Conservation (phyloP, 345 rosid genomes). For the Linum trigynum region DNA sequence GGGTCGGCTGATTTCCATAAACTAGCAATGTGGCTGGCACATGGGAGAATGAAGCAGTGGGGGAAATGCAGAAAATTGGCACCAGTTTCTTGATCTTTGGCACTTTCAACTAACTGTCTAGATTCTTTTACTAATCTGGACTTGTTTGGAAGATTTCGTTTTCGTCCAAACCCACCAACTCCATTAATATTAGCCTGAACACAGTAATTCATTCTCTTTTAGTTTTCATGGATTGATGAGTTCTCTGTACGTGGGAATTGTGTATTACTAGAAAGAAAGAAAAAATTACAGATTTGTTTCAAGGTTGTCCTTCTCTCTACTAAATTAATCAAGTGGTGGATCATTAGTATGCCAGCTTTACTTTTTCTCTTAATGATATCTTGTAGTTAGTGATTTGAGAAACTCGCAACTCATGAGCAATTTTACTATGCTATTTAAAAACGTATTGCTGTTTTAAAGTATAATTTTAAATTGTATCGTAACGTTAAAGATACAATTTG, state of each 20-base stretch:
- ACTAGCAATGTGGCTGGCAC: background rate
- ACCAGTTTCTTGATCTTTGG: background rate
- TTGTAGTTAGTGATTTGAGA: too few relatives aligned
- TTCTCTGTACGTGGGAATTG: background rate
- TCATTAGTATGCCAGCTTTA: too few relatives aligned
- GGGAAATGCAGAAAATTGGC: background rate
- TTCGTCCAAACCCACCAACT: background rate
- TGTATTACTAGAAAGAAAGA: constrained; percentile 1
- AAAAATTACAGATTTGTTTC: background rate
- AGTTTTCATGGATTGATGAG: background rate
- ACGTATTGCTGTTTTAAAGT: too few relatives aligned
- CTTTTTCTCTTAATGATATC: too few relatives aligned
- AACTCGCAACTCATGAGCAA: too few relatives aligned
- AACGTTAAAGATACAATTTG: too few relatives aligned
- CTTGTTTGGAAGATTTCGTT: constrained; percentile 14
- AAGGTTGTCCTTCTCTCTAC: too few relatives aligned
- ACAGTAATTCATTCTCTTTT: background rate
- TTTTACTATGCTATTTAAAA: too few relatives aligned
- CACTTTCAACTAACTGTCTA: background rate
- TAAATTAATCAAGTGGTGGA: too few relatives aligned
- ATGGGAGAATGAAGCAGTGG: background rate
- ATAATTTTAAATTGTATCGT: too few relatives aligned
- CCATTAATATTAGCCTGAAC: too few relatives aligned
- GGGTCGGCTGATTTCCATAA: background rate
- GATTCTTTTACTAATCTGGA: background rate